A percentile compares a stretch with the other conserved stretches of the same genome.
These are phyloP conservation scores for Calophaca sinica DNA, from an alignment of 306 rosid species.

Conservation along the genomic window DNA sequence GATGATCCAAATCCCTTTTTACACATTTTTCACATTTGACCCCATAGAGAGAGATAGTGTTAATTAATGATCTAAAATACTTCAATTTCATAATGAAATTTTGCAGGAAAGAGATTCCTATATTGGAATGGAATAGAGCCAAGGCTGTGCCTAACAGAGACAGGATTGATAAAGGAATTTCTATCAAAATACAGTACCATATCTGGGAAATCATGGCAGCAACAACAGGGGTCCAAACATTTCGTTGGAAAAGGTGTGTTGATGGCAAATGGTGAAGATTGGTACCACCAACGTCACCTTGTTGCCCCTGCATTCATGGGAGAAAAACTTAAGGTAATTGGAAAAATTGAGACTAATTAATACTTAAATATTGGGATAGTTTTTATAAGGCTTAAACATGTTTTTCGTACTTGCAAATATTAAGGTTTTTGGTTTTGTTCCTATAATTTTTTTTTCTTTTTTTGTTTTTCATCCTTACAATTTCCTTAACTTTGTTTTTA, in stretches of 20 bases:
- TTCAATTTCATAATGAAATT: background rate
- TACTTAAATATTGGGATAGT: too few relatives aligned
- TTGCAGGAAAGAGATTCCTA: slow-evolving; percentile 62
- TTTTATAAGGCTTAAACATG: too few relatives aligned
- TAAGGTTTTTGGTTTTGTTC: too few relatives aligned
- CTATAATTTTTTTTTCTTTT: too few relatives aligned
- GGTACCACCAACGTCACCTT: slow-evolving; percentile 77
- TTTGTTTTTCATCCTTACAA: too few relatives aligned
- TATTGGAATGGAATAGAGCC: slow-evolving; percentile 74
- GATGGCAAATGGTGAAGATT: slow-evolving; percentile 73
- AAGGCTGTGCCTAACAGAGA: slow-evolving; percentile 64
- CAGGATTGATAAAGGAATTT: slow-evolving; percentile 57
- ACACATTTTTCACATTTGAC: too few relatives aligned
- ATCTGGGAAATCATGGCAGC: slow-evolving; percentile 72
- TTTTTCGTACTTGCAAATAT: too few relatives aligned
- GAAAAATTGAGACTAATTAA: background rate
- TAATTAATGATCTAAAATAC: background rate
- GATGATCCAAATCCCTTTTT: too few relatives aligned
- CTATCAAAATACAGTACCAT: slow-evolving; percentile 51
- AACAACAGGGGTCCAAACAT: slow-evolving; percentile 66
- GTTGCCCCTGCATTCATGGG: slow-evolving; percentile 67
- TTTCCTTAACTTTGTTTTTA: too few relatives aligned
- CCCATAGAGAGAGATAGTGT: background rate
- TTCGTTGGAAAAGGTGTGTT: slow-evolving; percentile 69
- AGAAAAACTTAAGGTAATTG: slow-evolving; percentile 65